Evolutionary conservation across 305 asterid genomes (phyloP).

Genomic region (Fraxinus xanthoxyloides): DNA sequence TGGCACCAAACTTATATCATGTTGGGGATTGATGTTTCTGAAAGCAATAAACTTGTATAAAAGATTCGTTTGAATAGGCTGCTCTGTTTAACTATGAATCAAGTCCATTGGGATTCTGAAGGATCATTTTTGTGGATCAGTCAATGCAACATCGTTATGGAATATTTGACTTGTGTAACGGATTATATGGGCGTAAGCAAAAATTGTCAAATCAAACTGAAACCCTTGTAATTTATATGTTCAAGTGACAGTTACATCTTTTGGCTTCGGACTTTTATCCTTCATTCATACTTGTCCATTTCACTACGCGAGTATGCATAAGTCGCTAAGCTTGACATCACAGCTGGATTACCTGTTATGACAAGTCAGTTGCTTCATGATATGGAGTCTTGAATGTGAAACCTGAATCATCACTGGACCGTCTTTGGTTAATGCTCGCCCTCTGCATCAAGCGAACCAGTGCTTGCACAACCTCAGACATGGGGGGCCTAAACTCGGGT

Average conservation of each 20-base stretch:
- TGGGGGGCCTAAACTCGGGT: slow-evolving; percentile 96
- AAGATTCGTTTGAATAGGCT: neutral
- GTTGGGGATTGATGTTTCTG: neutral
- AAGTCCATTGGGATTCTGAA: neutral
- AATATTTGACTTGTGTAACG: neutral
- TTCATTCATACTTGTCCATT: slow-evolving; percentile 9
- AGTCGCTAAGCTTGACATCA: slow-evolving; percentile 43
- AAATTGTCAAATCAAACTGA: neutral
- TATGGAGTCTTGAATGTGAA: slow-evolving; percentile 75
- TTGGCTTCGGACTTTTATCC: neutral
- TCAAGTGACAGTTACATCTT: neutral
- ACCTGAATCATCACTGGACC: slow-evolving; percentile 72
- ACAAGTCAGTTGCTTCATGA: slow-evolving; percentile 57
- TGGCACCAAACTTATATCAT: neutral
- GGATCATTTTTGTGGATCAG: neutral
- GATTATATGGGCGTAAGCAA: neutral
- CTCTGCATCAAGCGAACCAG: slow-evolving; percentile 90
- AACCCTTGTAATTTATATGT: neutral
- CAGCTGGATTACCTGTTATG: slow-evolving; percentile 29
- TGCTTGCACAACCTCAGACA: slow-evolving; percentile 99
- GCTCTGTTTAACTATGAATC: neutral
- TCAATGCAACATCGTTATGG: neutral
- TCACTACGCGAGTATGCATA: slow-evolving; percentile 40
- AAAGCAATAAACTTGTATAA: neutral
- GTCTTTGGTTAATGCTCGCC: slow-evolving; percentile 64